Base-by-base conservation (phyloP, 2,329 filamentous ascomycete genomes). In the Neobulgaria alba region DNA sequence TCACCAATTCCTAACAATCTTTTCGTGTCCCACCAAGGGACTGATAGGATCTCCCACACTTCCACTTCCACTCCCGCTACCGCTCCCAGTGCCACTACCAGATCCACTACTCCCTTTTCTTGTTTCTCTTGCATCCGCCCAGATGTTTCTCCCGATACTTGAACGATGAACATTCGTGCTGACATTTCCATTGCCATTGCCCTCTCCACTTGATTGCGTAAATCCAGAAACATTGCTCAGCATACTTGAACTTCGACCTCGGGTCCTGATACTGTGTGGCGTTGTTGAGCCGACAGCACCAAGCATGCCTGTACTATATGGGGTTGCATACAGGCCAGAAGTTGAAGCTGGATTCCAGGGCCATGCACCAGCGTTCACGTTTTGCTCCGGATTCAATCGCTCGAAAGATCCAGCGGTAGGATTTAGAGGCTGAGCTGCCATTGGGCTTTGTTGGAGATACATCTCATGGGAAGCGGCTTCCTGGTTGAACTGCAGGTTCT, bases 191-290 rank as follows among this genome's bases (percentile, higher is more conserved):
- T 26, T 26, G 7, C 7, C 12, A 26, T 7, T 7, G 4, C 72
- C 73, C 33, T 71, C 73, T 35, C 66, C 67, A 50, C 72, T 78
- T 12, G 71, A 75, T 60, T 80, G 75, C 5, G 77, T 82, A 52
- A 81, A 79, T 15, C 77, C 76, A n/a, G 75, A 79, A 3, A 81
- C 65, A 52, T 79, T 72, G 53, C 76, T 80, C 2, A 82, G 69
- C 77, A 82, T 82, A 42, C 75, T 79, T 8, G 75, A 79, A 20
- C 76, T 80, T 36, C 77, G 72, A 16, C 75, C 76, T 33, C 77
- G 63, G 21, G 50, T 51, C 16, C 50, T 30, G 15, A 29, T 29
- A 9, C 45, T 49, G 18, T 46, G 48, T 16, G 45, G 33, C 8
- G 41, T 37, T 10, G 47, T 19, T 8, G 40, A 41, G 26, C 34